Evolutionary conservation across 2,329 filamentous ascomycete genomes (phyloP).

Genomic region (Metarhizium brunneum): DNA sequence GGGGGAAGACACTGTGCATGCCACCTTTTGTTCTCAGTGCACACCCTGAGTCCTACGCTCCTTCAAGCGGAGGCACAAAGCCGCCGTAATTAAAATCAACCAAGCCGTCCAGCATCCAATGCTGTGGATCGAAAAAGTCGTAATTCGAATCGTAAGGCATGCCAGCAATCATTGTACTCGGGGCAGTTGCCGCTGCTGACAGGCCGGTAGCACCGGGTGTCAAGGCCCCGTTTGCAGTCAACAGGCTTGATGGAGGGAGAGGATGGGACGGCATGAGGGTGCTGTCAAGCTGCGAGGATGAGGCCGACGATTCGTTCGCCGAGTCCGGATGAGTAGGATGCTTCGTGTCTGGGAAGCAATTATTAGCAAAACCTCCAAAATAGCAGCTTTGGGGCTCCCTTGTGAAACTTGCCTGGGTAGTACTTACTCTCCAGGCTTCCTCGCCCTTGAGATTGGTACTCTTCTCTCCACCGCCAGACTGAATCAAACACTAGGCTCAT

Average conservation of each 20-base stretch:
- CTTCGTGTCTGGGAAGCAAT: conserved; percentile 51
- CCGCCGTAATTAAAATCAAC: conserved; percentile 66
- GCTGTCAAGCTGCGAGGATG: conserved; percentile 54
- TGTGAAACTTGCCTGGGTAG: not conserved
- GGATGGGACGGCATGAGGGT: conserved; percentile 40
- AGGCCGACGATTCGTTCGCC: conserved; percentile 61
- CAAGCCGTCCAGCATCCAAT: conserved; percentile 86
- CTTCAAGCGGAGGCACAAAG: conserved; percentile 46
- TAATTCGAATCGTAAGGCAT: conserved; percentile 57
- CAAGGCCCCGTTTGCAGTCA: conserved; percentile 40
- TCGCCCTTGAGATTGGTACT: conserved; percentile 63
- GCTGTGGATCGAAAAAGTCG: conserved; percentile 85
- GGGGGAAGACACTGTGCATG: not conserved
- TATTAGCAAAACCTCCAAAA: conserved; percentile 2
- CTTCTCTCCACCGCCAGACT: conserved; percentile 77
- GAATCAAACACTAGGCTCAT: conserved; percentile 81
- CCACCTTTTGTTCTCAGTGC: no score
- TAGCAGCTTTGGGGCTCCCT: not conserved
- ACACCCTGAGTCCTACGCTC: conserved; percentile 25
- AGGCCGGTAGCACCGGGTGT: conserved; percentile 39
- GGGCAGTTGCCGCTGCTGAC: conserved; percentile 26
- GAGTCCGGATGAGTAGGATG: conserved; percentile 82
- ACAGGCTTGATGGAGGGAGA: conserved; percentile 33
- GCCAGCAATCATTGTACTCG: conserved; percentile 38
- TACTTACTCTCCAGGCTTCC: conserved; percentile 61